Percentiles rank a stretch among this genome's conserved stretches.
These are phyloP conservation scores for Gastrolobium bilobum DNA, from an alignment of 306 rosid genomes.

Conservation along the genomic window DNA sequence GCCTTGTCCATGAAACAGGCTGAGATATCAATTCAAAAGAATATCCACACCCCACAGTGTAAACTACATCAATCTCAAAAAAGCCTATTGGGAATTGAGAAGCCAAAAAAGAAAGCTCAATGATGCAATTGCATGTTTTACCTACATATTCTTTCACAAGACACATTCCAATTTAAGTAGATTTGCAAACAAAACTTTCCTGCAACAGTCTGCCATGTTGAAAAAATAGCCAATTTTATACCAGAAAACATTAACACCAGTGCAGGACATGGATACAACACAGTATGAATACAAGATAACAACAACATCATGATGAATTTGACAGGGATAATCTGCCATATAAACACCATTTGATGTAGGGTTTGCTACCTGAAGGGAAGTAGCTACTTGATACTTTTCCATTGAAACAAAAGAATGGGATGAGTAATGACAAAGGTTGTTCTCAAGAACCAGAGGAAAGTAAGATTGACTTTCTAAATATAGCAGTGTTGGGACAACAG, in stretches of 20 bases:
- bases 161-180: background rate
- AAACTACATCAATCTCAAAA: background rate
- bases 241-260: background rate
- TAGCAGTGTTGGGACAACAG: background rate
- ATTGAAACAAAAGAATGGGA: background rate
- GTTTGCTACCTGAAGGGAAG: background rate
- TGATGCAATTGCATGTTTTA: conserved; percentile 8
- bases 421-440: background rate
- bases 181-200: background rate
- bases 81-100: background rate
- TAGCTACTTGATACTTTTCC: background rate
- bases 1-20: conserved; percentile 19
- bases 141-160: conserved; percentile 12
- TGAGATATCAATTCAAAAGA: background rate
- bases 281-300: background rate
- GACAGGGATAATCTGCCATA: background rate
- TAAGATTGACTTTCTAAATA: background rate
- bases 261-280: background rate
- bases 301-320: conserved; percentile 9
- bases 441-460: background rate
- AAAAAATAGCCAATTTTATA: background rate
- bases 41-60: background rate
- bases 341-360: background rate
- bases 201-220: background rate
- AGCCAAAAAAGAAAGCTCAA: conserved; percentile 1